Evolutionary conservation across 2,329 filamentous ascomycete species (phyloP).

Genomic region (Xylaria arbuscula): DNA sequence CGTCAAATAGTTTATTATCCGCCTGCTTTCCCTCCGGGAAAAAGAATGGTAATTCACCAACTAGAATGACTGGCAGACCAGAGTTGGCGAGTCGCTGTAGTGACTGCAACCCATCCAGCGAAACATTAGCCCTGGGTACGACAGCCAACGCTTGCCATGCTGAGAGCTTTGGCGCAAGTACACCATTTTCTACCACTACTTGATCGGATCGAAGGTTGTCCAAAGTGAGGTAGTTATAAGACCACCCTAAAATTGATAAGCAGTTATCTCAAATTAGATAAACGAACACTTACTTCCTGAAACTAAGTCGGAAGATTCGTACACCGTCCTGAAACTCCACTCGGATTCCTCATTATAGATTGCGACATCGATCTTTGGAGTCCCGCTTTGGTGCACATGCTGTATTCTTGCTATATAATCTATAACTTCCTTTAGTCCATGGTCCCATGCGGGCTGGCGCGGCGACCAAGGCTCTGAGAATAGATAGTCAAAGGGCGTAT

Average conservation of each 20-base stretch:
- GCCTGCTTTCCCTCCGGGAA: neutral
- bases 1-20: neutral
- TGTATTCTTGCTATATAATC: too few species aligned
- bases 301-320: neutral
- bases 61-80: neutral
- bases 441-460: too few species aligned
- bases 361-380: neutral
- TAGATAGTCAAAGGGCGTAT: too few species aligned
- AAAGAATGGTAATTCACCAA: neutral
- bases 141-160: neutral
- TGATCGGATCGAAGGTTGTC: neutral
- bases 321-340: neutral
- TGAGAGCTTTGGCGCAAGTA: neutral
- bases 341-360: neutral
- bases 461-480: too few species aligned
- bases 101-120: neutral
- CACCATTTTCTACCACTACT: too few species aligned
- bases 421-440: too few species aligned
- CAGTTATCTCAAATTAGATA: neutral
- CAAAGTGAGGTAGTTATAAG: neutral
- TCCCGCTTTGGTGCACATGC: too few species aligned
- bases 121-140: neutral
- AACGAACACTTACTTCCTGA: neutral
- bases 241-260: neutral
- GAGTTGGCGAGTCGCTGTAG: neutral